A percentile compares a stretch with the other conserved stretches of the same genome.
Evolutionary conservation across 2,329 filamentous ascomycete species (phyloP).

Genomic region (Talaromyces sp.): DNA sequence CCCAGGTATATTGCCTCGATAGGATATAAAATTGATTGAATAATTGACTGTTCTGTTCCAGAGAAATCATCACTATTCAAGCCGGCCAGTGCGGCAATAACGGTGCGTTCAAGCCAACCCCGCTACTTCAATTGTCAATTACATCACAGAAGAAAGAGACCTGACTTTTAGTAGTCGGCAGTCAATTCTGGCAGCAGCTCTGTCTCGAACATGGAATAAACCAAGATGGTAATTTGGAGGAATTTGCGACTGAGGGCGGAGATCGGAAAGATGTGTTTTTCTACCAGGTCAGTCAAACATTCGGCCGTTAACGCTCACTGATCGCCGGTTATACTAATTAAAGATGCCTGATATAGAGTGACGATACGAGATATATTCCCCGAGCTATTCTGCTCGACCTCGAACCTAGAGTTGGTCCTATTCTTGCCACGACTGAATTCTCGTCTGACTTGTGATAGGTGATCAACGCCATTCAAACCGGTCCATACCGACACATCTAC

Average conservation of each 20-base stretch:
- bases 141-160: constrained; percentile 19
- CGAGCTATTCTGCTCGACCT: constrained; percentile 92
- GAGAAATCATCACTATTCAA: constrained; percentile 99
- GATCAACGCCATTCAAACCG: constrained; percentile 86
- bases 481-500: constrained; percentile 97
- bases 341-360: constrained; percentile 59
- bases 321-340: background rate
- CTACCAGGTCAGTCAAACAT: constrained; percentile 61
- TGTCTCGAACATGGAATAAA: constrained; percentile 98
- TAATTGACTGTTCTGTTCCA: constrained; percentile 36
- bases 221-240: constrained; percentile 93
- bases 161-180: constrained; percentile 64
- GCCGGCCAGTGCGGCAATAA: constrained; percentile 99
- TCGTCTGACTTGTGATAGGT: constrained; percentile 52
- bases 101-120: constrained; percentile 63
- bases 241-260: constrained; percentile 95
- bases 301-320: background rate
- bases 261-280: constrained; percentile 99
- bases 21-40: too few relatives aligned
- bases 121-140: background rate
- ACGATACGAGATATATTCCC: constrained; percentile 97
- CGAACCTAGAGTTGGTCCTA: constrained; percentile 71
- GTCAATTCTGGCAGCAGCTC: constrained; percentile 98
- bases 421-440: background rate
- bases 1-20: constrained; percentile 30